A percentile compares a stretch with the other conserved stretches of the same genome.
Conservation (phyloP, 1,284 basidiomycete genomes). For the Termitomyces sp. region DNA sequence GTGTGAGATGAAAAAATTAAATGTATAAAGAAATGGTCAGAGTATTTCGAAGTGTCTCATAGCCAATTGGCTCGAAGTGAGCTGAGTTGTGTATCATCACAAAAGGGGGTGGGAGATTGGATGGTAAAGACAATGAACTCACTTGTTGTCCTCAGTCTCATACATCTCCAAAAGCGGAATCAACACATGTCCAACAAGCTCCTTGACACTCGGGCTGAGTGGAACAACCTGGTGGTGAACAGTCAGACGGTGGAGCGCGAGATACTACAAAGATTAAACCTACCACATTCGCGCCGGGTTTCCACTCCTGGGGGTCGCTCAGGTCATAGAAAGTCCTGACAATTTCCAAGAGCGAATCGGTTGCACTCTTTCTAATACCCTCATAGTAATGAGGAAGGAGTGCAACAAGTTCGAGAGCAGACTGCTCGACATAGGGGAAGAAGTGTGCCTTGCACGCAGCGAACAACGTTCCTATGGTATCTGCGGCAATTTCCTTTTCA, state of each 20-base stretch:
- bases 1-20: conserved; percentile 7
- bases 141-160: conserved; percentile 97
- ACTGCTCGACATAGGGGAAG: conserved; percentile 83
- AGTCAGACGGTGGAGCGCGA: not conserved
- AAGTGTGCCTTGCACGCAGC: conserved; percentile 79
- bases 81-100: conserved; percentile 78
- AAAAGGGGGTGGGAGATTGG: conserved; percentile 8
- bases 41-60: conserved; percentile 51
- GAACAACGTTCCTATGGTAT: conserved; percentile 93
- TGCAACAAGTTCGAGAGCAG: conserved; percentile 77
- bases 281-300: conserved; percentile 65
- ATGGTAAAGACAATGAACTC: conserved; percentile 35
- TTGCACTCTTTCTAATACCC: conserved; percentile 93
- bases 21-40: conserved; percentile 16
- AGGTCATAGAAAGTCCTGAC: conserved; percentile 92
- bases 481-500: conserved; percentile 98
- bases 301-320: conserved; percentile 79
- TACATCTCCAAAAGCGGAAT: conserved; percentile 84
- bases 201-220: conserved; percentile 74
- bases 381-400: conserved; percentile 95
- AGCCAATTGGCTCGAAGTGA: conserved; percentile 72
- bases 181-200: conserved; percentile 77
- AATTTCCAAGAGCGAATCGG: conserved; percentile 86
- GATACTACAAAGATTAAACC: conserved; percentile 25
- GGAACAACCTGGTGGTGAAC: conserved; percentile 38